A percentile compares a stretch with the other conserved stretches of the same genome.
These are phyloP conservation scores for Hyphodiscus sp. DNA, from an alignment of 2,329 filamentous ascomycete species.

Conservation along the genomic window DNA sequence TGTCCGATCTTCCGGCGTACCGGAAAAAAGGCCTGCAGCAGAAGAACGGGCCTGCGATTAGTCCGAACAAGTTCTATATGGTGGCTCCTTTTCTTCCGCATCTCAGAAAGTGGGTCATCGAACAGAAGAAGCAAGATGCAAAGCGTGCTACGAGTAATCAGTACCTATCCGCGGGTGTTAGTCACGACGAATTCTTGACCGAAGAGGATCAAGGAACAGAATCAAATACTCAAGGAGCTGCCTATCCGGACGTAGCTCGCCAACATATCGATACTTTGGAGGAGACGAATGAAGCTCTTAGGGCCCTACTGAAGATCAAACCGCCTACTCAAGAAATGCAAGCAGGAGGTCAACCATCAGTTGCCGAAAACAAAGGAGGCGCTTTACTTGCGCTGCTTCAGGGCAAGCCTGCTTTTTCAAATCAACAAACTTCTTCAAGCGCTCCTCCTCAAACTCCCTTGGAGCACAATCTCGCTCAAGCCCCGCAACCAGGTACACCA, in stretches of 20 bases:
- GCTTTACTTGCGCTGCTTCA: conserved; percentile 50
- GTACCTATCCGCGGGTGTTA: conserved; percentile 38
- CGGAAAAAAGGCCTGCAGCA: conserved; percentile 57
- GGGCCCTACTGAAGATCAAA: conserved; percentile 49
- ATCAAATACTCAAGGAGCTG: conserved; percentile 9
- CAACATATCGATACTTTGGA: conserved; percentile 37
- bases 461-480: conserved; percentile 45
- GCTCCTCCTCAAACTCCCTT: conserved; percentile 44
- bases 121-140: conserved; percentile 69
- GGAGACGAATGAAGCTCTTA: conserved; percentile 43
- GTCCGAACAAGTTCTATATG: conserved; percentile 89
- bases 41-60: conserved; percentile 47
- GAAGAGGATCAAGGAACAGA: conserved; percentile 48
- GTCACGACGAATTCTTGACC: conserved; percentile 50
- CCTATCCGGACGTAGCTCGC: neutral
- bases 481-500: conserved; percentile 49
- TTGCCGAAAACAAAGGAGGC: conserved; percentile 32
- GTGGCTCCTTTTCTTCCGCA: conserved; percentile 85
- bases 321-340: conserved; percentile 45
- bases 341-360: conserved; percentile 13
- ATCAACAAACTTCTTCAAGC: conserved; percentile 13
- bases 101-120: conserved; percentile 84
- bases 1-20: conserved; percentile 80
- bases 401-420: conserved; percentile 17
- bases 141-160: conserved; percentile 37